Evolutionary conservation across 2,329 filamentous ascomycete genomes (phyloP).

Genomic region (Hypoxylon sp.): DNA sequence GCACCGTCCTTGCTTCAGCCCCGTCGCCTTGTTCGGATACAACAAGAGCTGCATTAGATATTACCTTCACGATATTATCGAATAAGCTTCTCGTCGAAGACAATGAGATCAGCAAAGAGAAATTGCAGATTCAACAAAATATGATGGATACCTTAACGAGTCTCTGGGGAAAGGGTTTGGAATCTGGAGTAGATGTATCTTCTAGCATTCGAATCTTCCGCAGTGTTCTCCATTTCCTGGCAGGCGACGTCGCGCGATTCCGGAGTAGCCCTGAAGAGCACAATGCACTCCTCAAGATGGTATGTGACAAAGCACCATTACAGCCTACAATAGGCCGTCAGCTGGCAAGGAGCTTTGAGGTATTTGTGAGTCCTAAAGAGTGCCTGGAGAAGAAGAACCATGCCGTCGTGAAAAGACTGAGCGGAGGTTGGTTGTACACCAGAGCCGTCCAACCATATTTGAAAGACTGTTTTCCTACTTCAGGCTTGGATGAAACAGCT

Average conservation of each 20-base stretch:
- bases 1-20: conserved; percentile 26
- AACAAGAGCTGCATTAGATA: conserved; percentile 50
- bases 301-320: conserved; percentile 39
- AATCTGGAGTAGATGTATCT: conserved; percentile 7
- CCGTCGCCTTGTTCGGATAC: conserved; percentile 40
- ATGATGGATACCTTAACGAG: conserved; percentile 27
- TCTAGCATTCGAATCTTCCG: conserved; percentile 46
- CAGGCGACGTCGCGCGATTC: conserved; percentile 53
- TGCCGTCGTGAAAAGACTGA: conserved; percentile 48
- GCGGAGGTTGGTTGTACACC: conserved; percentile 52
- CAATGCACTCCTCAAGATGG: conserved; percentile 46
- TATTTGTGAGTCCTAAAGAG: conserved; percentile 51
- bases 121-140: conserved; percentile 39
- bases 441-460: conserved; percentile 56
- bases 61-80: conserved; percentile 47
- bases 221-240: conserved; percentile 52
- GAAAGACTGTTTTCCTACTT: conserved; percentile 58
- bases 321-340: conserved; percentile 47
- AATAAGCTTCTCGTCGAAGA: conserved; percentile 50
- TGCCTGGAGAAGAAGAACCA: conserved; percentile 51
- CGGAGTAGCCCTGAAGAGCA: conserved; percentile 23
- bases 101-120: conserved; percentile 9
- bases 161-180: conserved; percentile 12
- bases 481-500: conserved; percentile 48
- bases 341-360: conserved; percentile 49